Percentiles rank a stretch among this genome's conserved stretches.
phyloP scores from a whole-genome alignment of 2,329 filamentous ascomycete species.

The Magnaporthiopsis incrustans region DNA sequence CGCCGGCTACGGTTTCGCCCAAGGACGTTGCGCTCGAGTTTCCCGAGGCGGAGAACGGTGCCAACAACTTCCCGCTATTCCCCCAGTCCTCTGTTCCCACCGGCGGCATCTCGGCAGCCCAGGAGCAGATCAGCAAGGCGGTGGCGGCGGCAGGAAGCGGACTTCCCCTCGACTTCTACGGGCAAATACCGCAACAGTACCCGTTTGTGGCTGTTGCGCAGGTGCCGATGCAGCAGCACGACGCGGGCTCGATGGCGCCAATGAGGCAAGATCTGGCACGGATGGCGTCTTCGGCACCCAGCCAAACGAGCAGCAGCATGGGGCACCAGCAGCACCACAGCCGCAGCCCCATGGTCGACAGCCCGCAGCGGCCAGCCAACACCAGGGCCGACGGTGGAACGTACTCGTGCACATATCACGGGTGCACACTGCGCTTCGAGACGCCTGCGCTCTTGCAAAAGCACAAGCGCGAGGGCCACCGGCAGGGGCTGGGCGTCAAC shows the following conservation, averaged over 20 bases:
- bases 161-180: background rate
- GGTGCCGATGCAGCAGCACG: slow-evolving; percentile 15
- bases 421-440: slow-evolving; percentile 81
- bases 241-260: slow-evolving; percentile 6
- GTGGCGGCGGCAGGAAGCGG: slow-evolving; percentile 3
- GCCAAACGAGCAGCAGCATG: slow-evolving; percentile 3
- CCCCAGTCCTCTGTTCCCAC: slow-evolving; percentile 39
- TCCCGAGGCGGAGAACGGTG: slow-evolving; percentile 62
- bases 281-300: slow-evolving; percentile 1
- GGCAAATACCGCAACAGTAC: slow-evolving; percentile 40
- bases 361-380: slow-evolving; percentile 39
- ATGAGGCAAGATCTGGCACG: background rate
- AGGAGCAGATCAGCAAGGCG: slow-evolving; percentile 32
- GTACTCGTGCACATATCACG: slow-evolving; percentile 94
- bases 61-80: slow-evolving; percentile 62
- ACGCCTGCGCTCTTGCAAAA: slow-evolving; percentile 81
- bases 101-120: slow-evolving; percentile 24
- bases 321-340: background rate
- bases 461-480: slow-evolving; percentile 90
- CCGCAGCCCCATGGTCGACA: slow-evolving; percentile 13
- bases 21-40: slow-evolving; percentile 88
- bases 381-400: slow-evolving; percentile 71
- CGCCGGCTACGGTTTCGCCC: slow-evolving; percentile 84
- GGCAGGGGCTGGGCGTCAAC: slow-evolving; percentile 46
- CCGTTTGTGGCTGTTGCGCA: slow-evolving; percentile 30